Base-by-base conservation (phyloP, 2,329 filamentous ascomycete genomes). In the Nemania sp. region DNA sequence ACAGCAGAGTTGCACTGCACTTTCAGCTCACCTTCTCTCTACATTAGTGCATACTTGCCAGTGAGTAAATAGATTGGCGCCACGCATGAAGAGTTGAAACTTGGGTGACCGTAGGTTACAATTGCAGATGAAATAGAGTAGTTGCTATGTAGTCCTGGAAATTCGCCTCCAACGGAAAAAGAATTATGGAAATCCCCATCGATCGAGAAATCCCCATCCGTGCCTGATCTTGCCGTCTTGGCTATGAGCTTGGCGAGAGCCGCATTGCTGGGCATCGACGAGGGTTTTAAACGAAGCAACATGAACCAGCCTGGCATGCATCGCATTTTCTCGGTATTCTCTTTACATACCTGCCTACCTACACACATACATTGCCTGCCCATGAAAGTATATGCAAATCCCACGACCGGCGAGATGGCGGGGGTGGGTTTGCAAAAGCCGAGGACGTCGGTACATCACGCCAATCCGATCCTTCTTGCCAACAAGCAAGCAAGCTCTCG, bases 201-300 rank as follows among this genome's bases (percentile, higher is more conserved):
- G 66, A 65, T 65, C 62, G 53, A 53, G 26, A 43, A 54, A 27
- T 41, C 62, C n/a, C 56, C 66, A 66, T 62, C 29, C 8, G 66
- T 68, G 52, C 66, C 66, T 68, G 66, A 66, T 62, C 58, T 57
- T 57, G 60, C 67, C 67, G 58, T 70, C 68, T 70, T 70, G 68
- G 68, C 68, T 18, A 8, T 20, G 38, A 58, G 65, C 68, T 70
- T 70, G 68, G 68, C 68, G 57, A 20, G 68, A 70, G 68, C 68
- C 68, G 68, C 68, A 70, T 70, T 43, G 35, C 68, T 70, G 65
- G 68, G 68, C 68, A 65, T 26, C n/a, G 47, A 35, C 49, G 54
- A 49, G 41, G 18, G n/a, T 52, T 43, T 24, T n/a, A n/a, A 35
- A 49, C 15, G 41, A 29, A n/a, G 35, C 20, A 27, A 47, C 52